phyloP scores from a whole-genome alignment of 2,329 filamentous ascomycete genomes.

The Arthrobotrys entomopaga region DNA sequence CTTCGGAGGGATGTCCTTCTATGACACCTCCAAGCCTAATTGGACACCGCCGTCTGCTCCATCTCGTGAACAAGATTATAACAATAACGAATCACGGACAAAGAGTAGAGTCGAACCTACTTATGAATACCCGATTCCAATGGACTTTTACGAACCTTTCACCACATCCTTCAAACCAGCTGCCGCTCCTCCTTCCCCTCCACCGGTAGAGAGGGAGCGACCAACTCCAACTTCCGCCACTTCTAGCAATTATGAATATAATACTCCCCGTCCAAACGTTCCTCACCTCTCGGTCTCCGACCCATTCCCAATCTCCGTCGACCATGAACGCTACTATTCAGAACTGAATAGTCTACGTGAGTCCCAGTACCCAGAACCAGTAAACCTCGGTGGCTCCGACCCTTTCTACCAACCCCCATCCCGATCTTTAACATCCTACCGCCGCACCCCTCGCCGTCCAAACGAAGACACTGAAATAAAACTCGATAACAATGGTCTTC shows the following conservation, averaged over 20 bases:
- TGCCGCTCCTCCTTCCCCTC: constrained; percentile 1
- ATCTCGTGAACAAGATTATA: constrained; percentile 27
- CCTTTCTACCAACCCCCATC: constrained; percentile 33
- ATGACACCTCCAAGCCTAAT: constrained; percentile 45
- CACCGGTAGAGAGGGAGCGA: constrained; percentile 11
- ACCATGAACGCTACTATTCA: constrained; percentile 41
- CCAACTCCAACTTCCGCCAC: not conserved
- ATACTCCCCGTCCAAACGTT: constrained; percentile 21
- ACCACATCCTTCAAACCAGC: constrained; percentile 38
- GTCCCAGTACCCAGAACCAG: constrained; percentile 45
- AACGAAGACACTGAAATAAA: constrained; percentile 19
- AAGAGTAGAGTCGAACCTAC: constrained; percentile 25
- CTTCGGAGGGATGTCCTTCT: constrained; percentile 38
- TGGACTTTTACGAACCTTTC: constrained; percentile 49
- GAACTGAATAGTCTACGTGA: constrained; percentile 32
- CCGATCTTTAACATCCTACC: constrained; percentile 35
- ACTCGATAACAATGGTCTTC: constrained; percentile 35
- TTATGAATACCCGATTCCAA: constrained; percentile 41
- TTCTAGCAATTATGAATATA: not conserved
- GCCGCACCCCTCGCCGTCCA: constrained; percentile 26
- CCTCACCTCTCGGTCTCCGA: constrained; percentile 44
- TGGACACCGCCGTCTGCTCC: constrained; percentile 25
- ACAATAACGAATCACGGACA: constrained; percentile 36
- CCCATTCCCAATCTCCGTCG: constrained; percentile 49
- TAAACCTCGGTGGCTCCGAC: constrained; percentile 43